Evolutionary conservation across 305 asterid genomes (phyloP).

Genomic region (Ilex paraguariensis): DNA sequence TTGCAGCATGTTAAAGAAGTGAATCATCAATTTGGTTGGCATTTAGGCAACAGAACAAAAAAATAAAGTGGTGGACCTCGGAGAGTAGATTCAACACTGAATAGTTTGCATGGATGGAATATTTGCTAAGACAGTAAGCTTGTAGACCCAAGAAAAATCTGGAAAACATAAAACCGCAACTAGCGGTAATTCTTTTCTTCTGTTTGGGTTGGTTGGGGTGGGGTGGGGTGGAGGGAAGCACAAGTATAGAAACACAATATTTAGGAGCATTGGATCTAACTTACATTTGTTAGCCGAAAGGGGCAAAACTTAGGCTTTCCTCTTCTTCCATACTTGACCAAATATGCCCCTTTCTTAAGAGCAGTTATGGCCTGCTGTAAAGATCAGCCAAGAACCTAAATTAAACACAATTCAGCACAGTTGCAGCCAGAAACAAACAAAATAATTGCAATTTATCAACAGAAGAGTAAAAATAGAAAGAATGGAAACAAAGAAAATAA

Average conservation of each 20-base stretch:
- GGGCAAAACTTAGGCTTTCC: slow-evolving; percentile 99
- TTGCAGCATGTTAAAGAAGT: no score
- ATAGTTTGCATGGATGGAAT: no score
- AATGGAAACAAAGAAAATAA: slow-evolving; percentile 2
- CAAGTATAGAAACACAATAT: slow-evolving; percentile 7
- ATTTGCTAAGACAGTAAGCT: no score
- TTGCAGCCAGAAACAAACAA: slow-evolving; percentile 9
- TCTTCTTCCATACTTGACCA: slow-evolving; percentile 94
- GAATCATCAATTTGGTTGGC: no score
- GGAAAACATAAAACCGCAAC: no score
- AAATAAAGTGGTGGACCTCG: no score
- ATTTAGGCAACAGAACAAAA: no score
- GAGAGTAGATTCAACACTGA: no score
- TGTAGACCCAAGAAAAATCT: no score
- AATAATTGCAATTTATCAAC: slow-evolving; percentile 9
- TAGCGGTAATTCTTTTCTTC: no score
- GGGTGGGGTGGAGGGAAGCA: no score
- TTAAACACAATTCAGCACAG: slow-evolving; percentile 18
- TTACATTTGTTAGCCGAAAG: slow-evolving; percentile 85
- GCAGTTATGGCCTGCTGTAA: slow-evolving; percentile 78
- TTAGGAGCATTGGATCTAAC: slow-evolving; percentile 14
- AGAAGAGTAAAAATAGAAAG: background rate
- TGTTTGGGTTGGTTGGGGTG: no score
- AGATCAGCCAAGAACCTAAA: slow-evolving; percentile 23
- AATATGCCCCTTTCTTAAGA: slow-evolving; percentile 86